Evolutionary conservation across 208 protist genomes (phyloP), one percentile per base, ranked within the genome.

Genomic region (Leishmania guyanensis): DNA sequence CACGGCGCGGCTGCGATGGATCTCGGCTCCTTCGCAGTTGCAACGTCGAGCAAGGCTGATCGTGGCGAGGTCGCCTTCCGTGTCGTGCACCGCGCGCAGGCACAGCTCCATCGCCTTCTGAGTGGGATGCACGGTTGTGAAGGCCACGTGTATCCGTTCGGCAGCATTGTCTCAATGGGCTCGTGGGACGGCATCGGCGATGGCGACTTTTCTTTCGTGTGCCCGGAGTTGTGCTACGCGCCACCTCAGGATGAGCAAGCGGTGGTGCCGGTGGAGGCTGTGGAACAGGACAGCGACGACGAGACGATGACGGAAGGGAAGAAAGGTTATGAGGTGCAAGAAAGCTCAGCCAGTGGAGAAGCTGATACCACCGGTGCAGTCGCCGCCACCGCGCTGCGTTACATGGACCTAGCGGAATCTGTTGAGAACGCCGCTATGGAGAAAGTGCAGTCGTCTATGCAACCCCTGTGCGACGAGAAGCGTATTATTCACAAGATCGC

Each of bases 181-280:
- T 89, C 75, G 16, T 97, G 94, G 92, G 94, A 97, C 83, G 94
- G 94, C 17, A 54, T 81, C 12, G 86, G 90, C 2, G 94, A 97
- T 77, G 90, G 83, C 50, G 94, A 97, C 80, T 96, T 96, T 79
- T 84, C 90, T 26, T 83, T 92, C 9, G 65, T 89, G n/a, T 80
- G 73, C 62, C 84, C 77, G 0, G 54, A 72, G 43, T 78, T 64
- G 75, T 77, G 54, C 39, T 12, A 68, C 48, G 50, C 60, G 46
- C 39, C 66, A 29, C 72, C 54, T 5, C 54, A 6, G 51, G 46
- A 33, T 65, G 62, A 20, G 1, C n/a, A 76, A 51, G 14, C 60
- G 2, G 65, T 79, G 33, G 54, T 70, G 29, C 51, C 54, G 69
- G 43, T 36, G 36, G 62, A n/a, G 8, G 78, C 48, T 20, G 26